Conservation (phyloP, 2,329 filamentous ascomycete genomes). For the Hymenoscyphus fraxineus region DNA sequence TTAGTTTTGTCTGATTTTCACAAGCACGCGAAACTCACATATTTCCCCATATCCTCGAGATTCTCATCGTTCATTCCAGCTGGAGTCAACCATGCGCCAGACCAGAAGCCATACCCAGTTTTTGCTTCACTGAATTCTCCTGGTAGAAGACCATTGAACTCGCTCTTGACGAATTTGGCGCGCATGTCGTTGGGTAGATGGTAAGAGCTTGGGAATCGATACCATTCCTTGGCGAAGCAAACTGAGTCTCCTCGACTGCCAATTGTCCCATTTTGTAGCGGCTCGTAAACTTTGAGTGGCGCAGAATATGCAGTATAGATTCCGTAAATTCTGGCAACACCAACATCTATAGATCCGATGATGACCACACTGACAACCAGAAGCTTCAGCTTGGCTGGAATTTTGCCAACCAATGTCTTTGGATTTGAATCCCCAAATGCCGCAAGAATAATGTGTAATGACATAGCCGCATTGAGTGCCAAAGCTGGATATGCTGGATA, state of each 20-base stretch:
- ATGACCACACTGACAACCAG: conserved; percentile 56
- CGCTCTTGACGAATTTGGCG: conserved; percentile 86
- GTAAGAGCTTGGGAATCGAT: conserved; percentile 92
- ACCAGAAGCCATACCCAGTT: conserved; percentile 64
- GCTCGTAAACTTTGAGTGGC: conserved; percentile 67
- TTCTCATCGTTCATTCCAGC: conserved; percentile 90
- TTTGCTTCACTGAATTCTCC: conserved; percentile 81
- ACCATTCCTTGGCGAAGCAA: conserved; percentile 97
- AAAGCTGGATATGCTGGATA: conserved; percentile 92
- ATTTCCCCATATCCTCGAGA: conserved; percentile 80
- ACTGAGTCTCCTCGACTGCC: conserved; percentile 63
- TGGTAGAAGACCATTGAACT: conserved; percentile 83
- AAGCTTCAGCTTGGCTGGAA: conserved; percentile 74
- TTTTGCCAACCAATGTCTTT: conserved; percentile 62
- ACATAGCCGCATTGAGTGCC: conserved; percentile 80
- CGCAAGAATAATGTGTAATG: conserved; percentile 74
- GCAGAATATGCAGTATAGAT: conserved; percentile 80
- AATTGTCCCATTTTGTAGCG: conserved; percentile 54
- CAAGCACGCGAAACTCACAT: conserved; percentile 49
- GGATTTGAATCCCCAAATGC: conserved; percentile 69
- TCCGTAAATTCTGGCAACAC: conserved; percentile 70
- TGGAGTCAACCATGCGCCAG: conserved; percentile 80
- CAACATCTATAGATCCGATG: conserved; percentile 60
- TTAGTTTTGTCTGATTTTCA: background rate
- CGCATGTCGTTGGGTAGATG: conserved; percentile 79